Conservation (phyloP, 1,139 yeast genomes). For the Candida smagusa region DNA sequence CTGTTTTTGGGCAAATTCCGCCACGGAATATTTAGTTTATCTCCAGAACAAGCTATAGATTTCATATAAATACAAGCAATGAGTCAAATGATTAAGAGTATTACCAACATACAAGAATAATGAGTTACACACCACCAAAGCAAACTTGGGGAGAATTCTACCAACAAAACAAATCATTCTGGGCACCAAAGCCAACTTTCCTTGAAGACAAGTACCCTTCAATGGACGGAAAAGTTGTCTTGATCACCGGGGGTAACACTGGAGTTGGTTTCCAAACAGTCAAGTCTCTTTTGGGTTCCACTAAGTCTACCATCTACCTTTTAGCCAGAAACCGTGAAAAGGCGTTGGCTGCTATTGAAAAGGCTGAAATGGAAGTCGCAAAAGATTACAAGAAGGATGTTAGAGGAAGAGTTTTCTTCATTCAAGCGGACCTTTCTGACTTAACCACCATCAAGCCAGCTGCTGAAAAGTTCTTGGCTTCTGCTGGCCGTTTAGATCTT, state of each 20-base stretch:
- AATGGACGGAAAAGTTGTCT: conserved; percentile 19
- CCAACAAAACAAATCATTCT: conserved; percentile 1
- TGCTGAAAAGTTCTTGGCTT: conserved; percentile 25
- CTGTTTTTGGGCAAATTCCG: no score
- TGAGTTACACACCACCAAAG: not conserved
- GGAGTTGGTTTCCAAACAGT: conserved; percentile 17
- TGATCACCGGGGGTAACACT: conserved; percentile 21
- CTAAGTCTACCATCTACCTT: conserved; percentile 15
- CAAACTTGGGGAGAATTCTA: conserved; percentile 1
- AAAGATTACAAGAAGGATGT: conserved; percentile 6
- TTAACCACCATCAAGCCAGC: conserved; percentile 42
- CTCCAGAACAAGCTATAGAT: no score
- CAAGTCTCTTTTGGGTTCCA: conserved; percentile 10
- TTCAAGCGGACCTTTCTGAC: conserved; percentile 41
- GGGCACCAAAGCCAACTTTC: conserved; percentile 5
- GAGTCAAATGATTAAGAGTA: no score
- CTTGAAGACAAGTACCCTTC: conserved; percentile 9
- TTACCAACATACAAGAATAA: no score
- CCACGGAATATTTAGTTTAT: no score
- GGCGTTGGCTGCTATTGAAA: conserved; percentile 14
- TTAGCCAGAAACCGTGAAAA: conserved; percentile 18
- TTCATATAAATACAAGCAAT: no score
- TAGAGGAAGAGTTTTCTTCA: conserved; percentile 9
- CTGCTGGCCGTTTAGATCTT: conserved; percentile 30
- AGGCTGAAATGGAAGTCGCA: conserved; percentile 9